Evolutionary conservation across 2,329 filamentous ascomycete genomes (phyloP).

Genomic region (Colletotrichum navitas): DNA sequence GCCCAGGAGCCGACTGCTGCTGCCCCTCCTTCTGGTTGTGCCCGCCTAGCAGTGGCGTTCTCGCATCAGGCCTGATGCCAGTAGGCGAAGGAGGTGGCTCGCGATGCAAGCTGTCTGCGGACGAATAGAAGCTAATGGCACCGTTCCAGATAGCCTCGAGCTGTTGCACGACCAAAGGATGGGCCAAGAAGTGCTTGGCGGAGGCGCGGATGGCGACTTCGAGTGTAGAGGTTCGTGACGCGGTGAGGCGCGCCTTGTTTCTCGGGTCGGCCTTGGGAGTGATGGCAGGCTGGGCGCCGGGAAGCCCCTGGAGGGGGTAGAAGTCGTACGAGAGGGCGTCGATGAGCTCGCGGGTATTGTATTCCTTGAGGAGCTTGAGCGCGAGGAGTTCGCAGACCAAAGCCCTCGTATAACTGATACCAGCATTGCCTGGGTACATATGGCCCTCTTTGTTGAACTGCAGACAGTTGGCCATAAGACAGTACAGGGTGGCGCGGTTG

Average conservation of each 20-base stretch:
- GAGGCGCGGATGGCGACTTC: conserved; percentile 94
- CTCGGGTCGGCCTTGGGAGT: conserved; percentile 54
- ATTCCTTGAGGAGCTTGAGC: conserved; percentile 91
- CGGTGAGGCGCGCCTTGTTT: conserved; percentile 64
- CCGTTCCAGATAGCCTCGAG: conserved; percentile 98
- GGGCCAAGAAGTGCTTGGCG: conserved; percentile 91
- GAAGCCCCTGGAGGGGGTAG: conserved; percentile 87
- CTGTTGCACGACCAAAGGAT: conserved; percentile 92
- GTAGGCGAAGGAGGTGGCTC: conserved; percentile 53
- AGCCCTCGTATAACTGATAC: conserved; percentile 85
- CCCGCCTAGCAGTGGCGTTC: conserved; percentile 65
- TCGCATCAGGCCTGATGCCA: conserved; percentile 54
- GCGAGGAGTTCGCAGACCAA: conserved; percentile 92
- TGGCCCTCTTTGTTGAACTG: conserved; percentile 93
- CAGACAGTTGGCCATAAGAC: conserved; percentile 91
- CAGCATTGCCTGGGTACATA: conserved; percentile 84
- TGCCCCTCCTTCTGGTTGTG: conserved; percentile 50
- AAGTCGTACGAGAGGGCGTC: conserved; percentile 97
- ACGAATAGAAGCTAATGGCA: conserved; percentile 92
- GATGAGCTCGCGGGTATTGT: conserved; percentile 88
- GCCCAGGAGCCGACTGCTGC: conserved; percentile 56
- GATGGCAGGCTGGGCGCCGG: conserved; percentile 58
- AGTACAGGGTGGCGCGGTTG: conserved; percentile 87
- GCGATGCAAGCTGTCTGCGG: conserved; percentile 86
- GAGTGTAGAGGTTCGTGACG: conserved; percentile 86